Evolutionary conservation across 805 yeast species (phyloP), one percentile per base, ranked within the genome.

Genomic region (Maudiozyma barnettii): DNA sequence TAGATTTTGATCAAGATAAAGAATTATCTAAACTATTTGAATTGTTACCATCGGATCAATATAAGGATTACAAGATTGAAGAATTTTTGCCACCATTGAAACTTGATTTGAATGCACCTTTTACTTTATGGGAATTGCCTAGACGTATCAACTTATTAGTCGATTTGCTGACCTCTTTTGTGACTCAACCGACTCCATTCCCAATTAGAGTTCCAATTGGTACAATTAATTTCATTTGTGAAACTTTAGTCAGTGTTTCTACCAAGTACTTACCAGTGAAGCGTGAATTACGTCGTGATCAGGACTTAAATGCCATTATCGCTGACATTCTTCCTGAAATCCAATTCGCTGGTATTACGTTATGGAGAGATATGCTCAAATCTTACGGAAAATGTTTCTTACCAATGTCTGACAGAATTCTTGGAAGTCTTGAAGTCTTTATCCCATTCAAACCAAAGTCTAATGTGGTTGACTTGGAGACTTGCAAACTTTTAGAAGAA

Each of bases 201-300:
- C 68, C 79, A 12, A 73, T 81, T 8, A 69, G 73, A 51, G 71
- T 84, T 7, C 93, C 95, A 2, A 52, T 86, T 13, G 90, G 91
- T 1, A 56, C 66, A 41, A 58, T 83, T 2, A 58, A 82, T 5
- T 59, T 69, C 8, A 50, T 81, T 43, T 67, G 72, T 20, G 88
- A 83, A 55, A 65, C 80, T 12, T 57, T 82, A 14, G 63, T 77
- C 49, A 71, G 81, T 16, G 63, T 86, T 49, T 78, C 81, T 52
- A 64, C 74, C 13, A 76, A 72, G 45, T 78, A 77, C 51, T 64
- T 80, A 35, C 71, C 79, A 1, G 71, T 81, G 57, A 77, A 75
- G 53, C 70, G 74, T 43, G 87, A 81, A 22, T 45, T 71, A 51
- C 73, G 83, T 49, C 71, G 82, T 50, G 83, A 81, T 56, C 68